phyloP scores from a whole-genome alignment of 2,329 filamentous ascomycete species.

The Lasiodiplodia sp. region DNA sequence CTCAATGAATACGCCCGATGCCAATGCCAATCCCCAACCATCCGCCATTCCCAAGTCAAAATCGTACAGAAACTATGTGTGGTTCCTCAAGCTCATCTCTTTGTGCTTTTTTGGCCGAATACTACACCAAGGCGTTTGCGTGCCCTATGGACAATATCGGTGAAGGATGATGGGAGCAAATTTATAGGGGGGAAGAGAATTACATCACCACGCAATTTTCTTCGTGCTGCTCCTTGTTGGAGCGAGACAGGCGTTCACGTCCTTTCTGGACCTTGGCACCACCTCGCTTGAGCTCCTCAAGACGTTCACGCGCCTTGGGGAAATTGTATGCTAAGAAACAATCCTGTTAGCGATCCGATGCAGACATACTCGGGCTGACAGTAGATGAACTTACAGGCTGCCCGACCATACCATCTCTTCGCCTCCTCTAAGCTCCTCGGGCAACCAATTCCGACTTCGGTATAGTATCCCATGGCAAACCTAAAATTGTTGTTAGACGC shows the following conservation, averaged over 20 bases:
- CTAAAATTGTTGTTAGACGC: background rate
- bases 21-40: background rate
- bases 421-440: slow-evolving; percentile 89
- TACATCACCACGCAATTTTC: slow-evolving; percentile 89
- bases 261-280: slow-evolving; percentile 76
- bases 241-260: slow-evolving; percentile 80
- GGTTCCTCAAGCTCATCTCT: background rate
- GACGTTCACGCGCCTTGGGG: slow-evolving; percentile 86
- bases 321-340: slow-evolving; percentile 80
- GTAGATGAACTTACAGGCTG: slow-evolving; percentile 76
- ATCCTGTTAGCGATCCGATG: slow-evolving; percentile 31
- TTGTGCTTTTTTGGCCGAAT: slow-evolving; percentile 1
- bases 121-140: background rate
- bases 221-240: slow-evolving; percentile 83
- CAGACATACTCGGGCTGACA: background rate
- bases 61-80: slow-evolving; percentile 7
- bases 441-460: slow-evolving; percentile 91
- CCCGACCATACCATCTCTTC: slow-evolving; percentile 97
- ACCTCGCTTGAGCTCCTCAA: slow-evolving; percentile 88
- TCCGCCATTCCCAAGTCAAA: background rate
- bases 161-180: background rate
- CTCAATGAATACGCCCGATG: background rate
- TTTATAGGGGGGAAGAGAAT: background rate
- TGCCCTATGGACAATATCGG: background rate
- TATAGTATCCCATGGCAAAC: slow-evolving; percentile 98